Evolutionary conservation across 1,284 basidiomycete genomes (phyloP), one percentile per base, ranked within the genome.

Genomic region (Waitea zeae): DNA sequence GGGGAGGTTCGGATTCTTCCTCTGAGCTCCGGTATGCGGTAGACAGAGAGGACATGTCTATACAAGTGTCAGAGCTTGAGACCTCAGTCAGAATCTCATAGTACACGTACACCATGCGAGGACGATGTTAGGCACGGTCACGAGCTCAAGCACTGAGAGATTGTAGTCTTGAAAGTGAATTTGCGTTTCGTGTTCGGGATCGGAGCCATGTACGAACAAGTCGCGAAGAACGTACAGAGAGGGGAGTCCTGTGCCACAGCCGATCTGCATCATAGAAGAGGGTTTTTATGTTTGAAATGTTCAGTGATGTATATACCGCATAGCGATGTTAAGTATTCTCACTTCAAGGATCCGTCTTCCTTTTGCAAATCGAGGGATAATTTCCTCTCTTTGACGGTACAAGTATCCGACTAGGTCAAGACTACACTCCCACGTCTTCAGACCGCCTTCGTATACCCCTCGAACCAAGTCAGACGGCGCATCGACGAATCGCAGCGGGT

Each of bases 391-490:
- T 36, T 61, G 42, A 18, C 51, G 41, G 44, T 60, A 54, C 19
- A 72, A 54, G 44, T 67, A 72, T 30, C 61, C 63, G 0, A 81
- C 83, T 0, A 98, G 63, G 53, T 97, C 93, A 12, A 92, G 54
- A 24, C 86, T 83, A 42, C 89, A 95, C 53, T 98, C 93, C 93
- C 93, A 98, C 2, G 90, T 96, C 56, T 97, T 97, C 37, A 98
- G 53, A 0, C 93, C 93, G 12, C 93, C 93, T 56, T 97, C 93
- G 48, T 98, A 97, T 0, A 90, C 66, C 0, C 89, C 80, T 1
- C 90, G 86, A 7, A 97, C 71, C 9, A 98, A 67, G 54, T 97
- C 93, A 0, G 87, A 89, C 0, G 83, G 77, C 1, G 80, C 70
- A 42, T 88, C 78, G 14, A 89, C 58, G 40, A 80, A 86, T 11